Evolutionary conservation across 2,329 filamentous ascomycete genomes (phyloP).

Genomic region (Cadophora gregata): DNA sequence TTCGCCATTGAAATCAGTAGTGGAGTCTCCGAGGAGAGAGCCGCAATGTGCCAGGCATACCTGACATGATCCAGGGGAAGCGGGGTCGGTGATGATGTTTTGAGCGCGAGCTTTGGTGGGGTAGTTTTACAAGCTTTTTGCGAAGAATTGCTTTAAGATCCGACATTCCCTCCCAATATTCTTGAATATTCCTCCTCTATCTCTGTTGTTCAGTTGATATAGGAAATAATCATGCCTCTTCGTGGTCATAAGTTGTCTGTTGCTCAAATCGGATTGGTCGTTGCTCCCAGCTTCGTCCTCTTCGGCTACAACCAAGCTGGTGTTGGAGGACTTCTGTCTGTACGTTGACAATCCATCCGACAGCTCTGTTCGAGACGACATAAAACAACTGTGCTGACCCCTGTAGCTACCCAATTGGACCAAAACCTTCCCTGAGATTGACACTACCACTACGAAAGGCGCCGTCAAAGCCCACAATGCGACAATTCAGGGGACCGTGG

Average conservation of each 20-base stretch:
- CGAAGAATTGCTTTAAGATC: conserved; percentile 12
- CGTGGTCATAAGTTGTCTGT: conserved; percentile 32
- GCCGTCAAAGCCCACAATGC: conserved; percentile 43
- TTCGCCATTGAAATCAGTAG: not conserved
- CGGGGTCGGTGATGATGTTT: not conserved
- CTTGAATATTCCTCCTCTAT: not conserved
- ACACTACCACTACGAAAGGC: conserved; percentile 47
- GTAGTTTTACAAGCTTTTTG: not conserved
- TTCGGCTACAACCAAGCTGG: conserved; percentile 51
- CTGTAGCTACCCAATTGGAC: conserved; percentile 36
- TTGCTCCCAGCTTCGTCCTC: conserved; percentile 50
- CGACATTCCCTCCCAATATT: not conserved
- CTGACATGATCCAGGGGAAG: not conserved
- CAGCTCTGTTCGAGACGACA: not conserved
- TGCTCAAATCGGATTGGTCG: conserved; percentile 50
- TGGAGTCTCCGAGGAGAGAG: conserved; percentile 1
- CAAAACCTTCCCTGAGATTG: conserved; percentile 48
- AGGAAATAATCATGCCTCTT: conserved; percentile 17
- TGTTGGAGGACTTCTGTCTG: conserved; percentile 46
- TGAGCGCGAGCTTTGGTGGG: not conserved
- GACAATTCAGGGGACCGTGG: conserved; percentile 46
- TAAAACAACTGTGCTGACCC: not conserved
- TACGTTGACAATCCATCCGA: conserved; percentile 5
- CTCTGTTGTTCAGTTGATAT: not conserved
- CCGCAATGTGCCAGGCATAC: not conserved